phyloP scores from a whole-genome alignment of 495 filamentous ascomycete species.

The Xylaria acuta region DNA sequence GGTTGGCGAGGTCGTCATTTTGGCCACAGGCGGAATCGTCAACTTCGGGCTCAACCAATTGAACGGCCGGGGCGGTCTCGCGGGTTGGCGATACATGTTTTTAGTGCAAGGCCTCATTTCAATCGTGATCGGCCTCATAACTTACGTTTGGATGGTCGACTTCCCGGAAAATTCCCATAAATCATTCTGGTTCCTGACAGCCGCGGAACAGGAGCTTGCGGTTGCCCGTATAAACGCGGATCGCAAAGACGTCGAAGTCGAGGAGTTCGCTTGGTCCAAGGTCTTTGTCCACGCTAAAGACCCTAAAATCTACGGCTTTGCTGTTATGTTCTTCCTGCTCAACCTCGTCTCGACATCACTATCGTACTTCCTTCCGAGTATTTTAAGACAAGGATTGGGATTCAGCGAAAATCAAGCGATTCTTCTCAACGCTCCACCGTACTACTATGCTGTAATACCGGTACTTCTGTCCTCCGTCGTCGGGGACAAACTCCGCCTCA shows the following conservation, averaged over 20 bases:
- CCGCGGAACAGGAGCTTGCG: slow-evolving; percentile 63
- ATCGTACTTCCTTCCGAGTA: slow-evolving; percentile 76
- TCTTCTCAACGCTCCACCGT: slow-evolving; percentile 75
- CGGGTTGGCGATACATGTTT: slow-evolving; percentile 82
- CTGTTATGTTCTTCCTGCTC: slow-evolving; percentile 73
- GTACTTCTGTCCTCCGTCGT: slow-evolving; percentile 72
- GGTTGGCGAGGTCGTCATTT: slow-evolving; percentile 68
- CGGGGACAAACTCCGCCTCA: slow-evolving; percentile 68
- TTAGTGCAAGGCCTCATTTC: slow-evolving; percentile 69
- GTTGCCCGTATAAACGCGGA: slow-evolving; percentile 65
- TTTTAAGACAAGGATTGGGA: slow-evolving; percentile 73
- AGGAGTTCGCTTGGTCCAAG: slow-evolving; percentile 65
- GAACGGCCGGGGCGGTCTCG: slow-evolving; percentile 63
- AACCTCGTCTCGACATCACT: slow-evolving; percentile 73
- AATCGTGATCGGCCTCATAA: slow-evolving; percentile 69
- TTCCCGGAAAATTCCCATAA: slow-evolving; percentile 72
- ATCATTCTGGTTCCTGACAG: slow-evolving; percentile 68
- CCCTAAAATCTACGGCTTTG: slow-evolving; percentile 76
- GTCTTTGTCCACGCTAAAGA: slow-evolving; percentile 68
- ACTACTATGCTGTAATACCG: slow-evolving; percentile 76
- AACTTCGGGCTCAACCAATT: slow-evolving; percentile 74
- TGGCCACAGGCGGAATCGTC: slow-evolving; percentile 74
- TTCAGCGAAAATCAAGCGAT: slow-evolving; percentile 71
- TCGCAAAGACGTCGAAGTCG: slow-evolving; percentile 68
- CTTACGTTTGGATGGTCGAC: slow-evolving; percentile 81